Base-by-base conservation (phyloP, 371 early-diverging fungal genomes). In the Mucor piriformis region DNA sequence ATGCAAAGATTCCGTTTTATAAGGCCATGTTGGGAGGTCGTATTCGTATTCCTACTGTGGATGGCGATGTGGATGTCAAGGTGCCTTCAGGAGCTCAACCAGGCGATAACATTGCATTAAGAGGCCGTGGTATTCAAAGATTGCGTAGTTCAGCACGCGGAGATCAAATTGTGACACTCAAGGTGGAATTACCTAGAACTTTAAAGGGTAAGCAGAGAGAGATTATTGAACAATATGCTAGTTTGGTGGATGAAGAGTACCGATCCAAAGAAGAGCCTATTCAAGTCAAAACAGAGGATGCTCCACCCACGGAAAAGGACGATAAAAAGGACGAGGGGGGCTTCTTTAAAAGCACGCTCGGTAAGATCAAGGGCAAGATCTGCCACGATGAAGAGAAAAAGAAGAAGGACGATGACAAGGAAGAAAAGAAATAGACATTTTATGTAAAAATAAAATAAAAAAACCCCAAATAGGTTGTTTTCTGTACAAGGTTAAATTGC, bases 21-120 rank as follows among this genome's bases (percentile, higher is more conserved):
- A 90, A 83, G 1, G 96, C 96, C 1, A 70, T 94, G 7, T 72
- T 97, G 27, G 97, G 97, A 27, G 97, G 97, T 33, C 76, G 76
- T 3, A 72, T 95, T 13, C 80, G 86, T 15, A 83, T 96, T 29
- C 96, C 95, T 5, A 95, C 96, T 2, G 81, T 96, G 3, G 92
- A 93, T 67, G 96, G 97, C 33, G 92, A 94, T 57, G 93, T 95
- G 1, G 96, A 95, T 44, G 73, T 97, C 40, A 90, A 84, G 56
- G 70, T 97, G 16, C 90, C 88, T 6, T 63, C 89, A 6, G 96
- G 95, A 20, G 83, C 92, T 18, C 97, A 97, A 66, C 92, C 95
- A 0, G 89, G 87, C 13, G 96, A 95, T 27, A 80, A 82, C 47
- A 88, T 88, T 61, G 74, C 87, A 12, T 71, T 97, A 63, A 81